A percentile compares a stretch with the other conserved stretches of the same genome.
Evolutionary conservation across 1,139 yeast genomes (phyloP).

Genomic region (Protomyces gravidus): DNA sequence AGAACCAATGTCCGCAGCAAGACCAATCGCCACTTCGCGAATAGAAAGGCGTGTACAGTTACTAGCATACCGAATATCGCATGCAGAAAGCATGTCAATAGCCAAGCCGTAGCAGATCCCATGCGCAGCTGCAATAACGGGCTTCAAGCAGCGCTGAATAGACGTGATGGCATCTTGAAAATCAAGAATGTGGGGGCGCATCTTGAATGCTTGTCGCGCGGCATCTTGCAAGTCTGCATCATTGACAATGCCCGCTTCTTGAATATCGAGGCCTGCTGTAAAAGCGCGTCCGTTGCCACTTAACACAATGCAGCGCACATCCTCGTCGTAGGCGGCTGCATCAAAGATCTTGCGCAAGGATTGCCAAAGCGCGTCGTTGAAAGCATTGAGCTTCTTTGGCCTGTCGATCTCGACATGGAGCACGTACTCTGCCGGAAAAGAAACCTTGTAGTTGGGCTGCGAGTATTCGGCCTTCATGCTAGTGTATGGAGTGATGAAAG

Average conservation of each 20-base stretch:
- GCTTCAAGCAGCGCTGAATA: conserved; percentile 20
- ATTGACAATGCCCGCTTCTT: conserved; percentile 36
- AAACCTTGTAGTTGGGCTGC: conserved; percentile 18
- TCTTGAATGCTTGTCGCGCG: conserved; percentile 6
- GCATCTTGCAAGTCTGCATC: conserved; percentile 1
- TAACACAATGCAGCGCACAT: conserved; percentile 55
- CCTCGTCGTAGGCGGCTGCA: conserved; percentile 47
- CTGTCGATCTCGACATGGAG: conserved; percentile 62
- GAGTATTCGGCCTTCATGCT: conserved; percentile 1
- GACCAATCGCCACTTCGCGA: conserved; percentile 68
- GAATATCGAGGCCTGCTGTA: conserved; percentile 63
- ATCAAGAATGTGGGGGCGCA: conserved; percentile 22
- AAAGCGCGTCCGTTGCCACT: conserved; percentile 58
- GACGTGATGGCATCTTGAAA: conserved; percentile 26
- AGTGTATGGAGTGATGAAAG: neutral
- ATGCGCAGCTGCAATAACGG: conserved; percentile 49
- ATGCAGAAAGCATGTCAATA: conserved; percentile 59
- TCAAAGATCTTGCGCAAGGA: conserved; percentile 53
- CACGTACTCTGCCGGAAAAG: conserved; percentile 49
- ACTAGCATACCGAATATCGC: conserved; percentile 57
- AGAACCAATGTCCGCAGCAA: conserved; percentile 77
- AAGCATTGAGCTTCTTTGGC: conserved; percentile 41
- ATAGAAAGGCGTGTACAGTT: conserved; percentile 56
- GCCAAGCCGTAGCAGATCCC: conserved; percentile 59
- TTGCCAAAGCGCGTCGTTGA: conserved; percentile 44